Percentiles rank a stretch among this genome's conserved stretches.
Evolutionary conservation across 164 flowering plant genomes (phyloP).

Genomic region (Protea cynaroides): DNA sequence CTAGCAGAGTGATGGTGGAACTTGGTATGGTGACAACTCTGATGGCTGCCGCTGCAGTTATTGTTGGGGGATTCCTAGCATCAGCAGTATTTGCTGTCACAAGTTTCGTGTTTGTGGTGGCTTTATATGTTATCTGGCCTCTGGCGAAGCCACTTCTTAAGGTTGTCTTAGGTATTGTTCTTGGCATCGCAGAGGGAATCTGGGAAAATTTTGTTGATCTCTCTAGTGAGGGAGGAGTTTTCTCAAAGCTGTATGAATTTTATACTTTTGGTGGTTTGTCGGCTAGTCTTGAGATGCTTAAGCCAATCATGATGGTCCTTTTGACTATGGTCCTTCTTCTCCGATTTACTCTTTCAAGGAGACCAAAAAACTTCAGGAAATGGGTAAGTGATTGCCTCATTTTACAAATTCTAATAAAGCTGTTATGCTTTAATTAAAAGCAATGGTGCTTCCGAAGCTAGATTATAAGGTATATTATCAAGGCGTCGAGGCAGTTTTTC

Average conservation of each 20-base stretch:
- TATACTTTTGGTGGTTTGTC: slow-evolving; percentile 68
- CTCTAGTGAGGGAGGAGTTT: slow-evolving; percentile 57
- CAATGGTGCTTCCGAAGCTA: background rate
- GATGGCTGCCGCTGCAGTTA: slow-evolving; percentile 66
- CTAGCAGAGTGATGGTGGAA: slow-evolving; percentile 90
- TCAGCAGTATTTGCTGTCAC: slow-evolving; percentile 74
- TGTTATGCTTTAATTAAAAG: slow-evolving; percentile 1
- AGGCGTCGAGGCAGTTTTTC: too few relatives aligned
- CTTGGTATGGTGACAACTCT: slow-evolving; percentile 65
- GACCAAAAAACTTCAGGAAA: slow-evolving; percentile 83
- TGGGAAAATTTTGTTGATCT: slow-evolving; percentile 53
- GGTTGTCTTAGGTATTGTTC: slow-evolving; percentile 34
- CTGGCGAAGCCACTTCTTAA: slow-evolving; percentile 53
- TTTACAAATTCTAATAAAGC: background rate
- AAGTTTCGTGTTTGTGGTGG: slow-evolving; percentile 47
- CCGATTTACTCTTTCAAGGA: slow-evolving; percentile 86
- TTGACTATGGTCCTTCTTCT: slow-evolving; percentile 68
- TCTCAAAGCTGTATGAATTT: slow-evolving; percentile 48
- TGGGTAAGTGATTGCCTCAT: slow-evolving; percentile 48
- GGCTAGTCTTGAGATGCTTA: slow-evolving; percentile 56
- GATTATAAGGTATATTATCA: background rate
- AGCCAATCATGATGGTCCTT: slow-evolving; percentile 55
- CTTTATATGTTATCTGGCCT: slow-evolving; percentile 72
- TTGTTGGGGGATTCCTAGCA: slow-evolving; percentile 77
- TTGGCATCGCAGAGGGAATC: slow-evolving; percentile 44